Base-by-base conservation (phyloP, 148 eudicot genomes). In the Beta vulgaris region DNA sequence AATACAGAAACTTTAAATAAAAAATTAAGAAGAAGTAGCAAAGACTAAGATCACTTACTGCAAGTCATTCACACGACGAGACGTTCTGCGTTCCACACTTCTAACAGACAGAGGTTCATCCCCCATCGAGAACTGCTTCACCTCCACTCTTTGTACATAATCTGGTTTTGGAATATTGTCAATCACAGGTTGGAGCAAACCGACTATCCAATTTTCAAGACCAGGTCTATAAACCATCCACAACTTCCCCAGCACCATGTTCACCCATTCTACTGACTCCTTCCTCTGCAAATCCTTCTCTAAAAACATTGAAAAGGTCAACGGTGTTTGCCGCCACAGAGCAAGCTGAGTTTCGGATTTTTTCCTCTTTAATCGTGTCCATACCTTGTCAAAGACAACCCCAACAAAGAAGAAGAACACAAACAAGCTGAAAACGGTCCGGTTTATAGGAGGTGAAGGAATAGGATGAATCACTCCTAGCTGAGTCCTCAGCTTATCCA, bases 211-310 rank as follows among this genome's bases (percentile, higher is more conserved):
- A 82, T 94, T 92, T 86, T 94, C 98, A 65, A 92, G 78, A 42
- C 93, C 98, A 77, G 82, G 82, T 76, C 87, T 88, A 61, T 94
- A 94, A 53, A 94, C 98, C 85, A 87, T 85, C 98, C 98, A 94
- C 76, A 94, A 83, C 87, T 94, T 94, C 75, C 91, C 97, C 83
- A 94, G 73, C 73, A 94, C 98, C 98, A 94, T 94, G 70, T 94
- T 94, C 59, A 94, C 98, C 98, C 98, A 94, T 80, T 94, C 98
- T 46, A 94, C 98, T 6, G 98, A 90, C 77, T 94, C 98, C 84
- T 94, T 94, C 81, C 98, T 89, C 84, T 87, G 93, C 86, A 94
- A 88, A 84, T 92, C 98, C 80, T 90, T 87, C 85, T 94, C 97
- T 43, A 94, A 73, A 49, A 91, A 83, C 83, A 83, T 78, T 8